phyloP scores from a whole-genome alignment of 768 basidiomycete genomes.

The Russula compacta region DNA sequence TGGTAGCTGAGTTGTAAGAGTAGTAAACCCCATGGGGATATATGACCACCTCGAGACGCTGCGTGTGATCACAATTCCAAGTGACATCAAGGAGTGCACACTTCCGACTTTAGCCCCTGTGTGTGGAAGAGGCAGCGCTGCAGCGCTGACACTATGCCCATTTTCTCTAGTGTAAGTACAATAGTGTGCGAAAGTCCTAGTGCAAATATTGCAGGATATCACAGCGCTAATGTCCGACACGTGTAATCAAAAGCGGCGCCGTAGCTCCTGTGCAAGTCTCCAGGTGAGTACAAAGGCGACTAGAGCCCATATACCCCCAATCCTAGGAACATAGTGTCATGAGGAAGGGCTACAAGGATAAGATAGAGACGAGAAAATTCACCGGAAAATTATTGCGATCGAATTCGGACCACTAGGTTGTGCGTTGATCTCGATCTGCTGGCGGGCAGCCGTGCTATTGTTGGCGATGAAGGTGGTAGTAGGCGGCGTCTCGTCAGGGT shows the following conservation, averaged over 20 bases:
- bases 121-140: not conserved
- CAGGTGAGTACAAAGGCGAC: slow-evolving; percentile 23
- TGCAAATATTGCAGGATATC: not conserved
- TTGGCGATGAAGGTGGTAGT: not conserved
- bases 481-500: slow-evolving; percentile 13
- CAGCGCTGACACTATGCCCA: not conserved
- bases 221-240: not conserved
- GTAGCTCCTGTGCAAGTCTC: slow-evolving; percentile 21
- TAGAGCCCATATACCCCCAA: slow-evolving; percentile 22
- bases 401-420: slow-evolving; percentile 27
- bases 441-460: not conserved
- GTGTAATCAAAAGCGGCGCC: slow-evolving; percentile 5
- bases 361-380: slow-evolving; percentile 7
- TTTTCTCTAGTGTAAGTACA: not conserved
- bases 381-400: slow-evolving; percentile 35
- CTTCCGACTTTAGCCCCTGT: not conserved
- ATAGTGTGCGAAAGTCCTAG: not conserved
- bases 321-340: slow-evolving; percentile 3
- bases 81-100: not conserved
- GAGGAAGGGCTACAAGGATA: not conserved
- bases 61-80: not conserved
- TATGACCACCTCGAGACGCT: too few relatives aligned
- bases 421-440: slow-evolving; percentile 15
- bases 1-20: not conserved
- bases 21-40: slow-evolving; percentile 1